These are phyloP conservation scores for Setaria italica DNA, from an alignment of 202 grass and related monocot genomes.

Conservation along the genomic window DNA sequence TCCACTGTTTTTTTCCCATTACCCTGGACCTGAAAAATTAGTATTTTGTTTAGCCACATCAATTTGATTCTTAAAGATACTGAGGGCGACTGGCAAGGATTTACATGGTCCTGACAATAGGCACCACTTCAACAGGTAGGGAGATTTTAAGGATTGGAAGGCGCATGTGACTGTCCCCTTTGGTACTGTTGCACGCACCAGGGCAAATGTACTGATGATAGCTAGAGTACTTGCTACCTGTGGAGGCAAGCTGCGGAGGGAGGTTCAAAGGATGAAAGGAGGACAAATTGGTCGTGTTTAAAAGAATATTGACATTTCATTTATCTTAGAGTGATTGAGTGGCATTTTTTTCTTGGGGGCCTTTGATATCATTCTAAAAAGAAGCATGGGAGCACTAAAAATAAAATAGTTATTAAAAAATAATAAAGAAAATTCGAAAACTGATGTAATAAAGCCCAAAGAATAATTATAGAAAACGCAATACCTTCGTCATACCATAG, in stretches of 20 bases:
- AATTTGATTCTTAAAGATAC: not conserved
- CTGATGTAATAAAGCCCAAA: not conserved
- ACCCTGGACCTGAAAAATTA: not conserved
- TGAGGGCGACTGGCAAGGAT: not conserved
- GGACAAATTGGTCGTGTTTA: not conserved
- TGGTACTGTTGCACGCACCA: not conserved
- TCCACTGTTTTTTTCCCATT: not conserved
- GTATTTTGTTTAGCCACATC: not conserved
- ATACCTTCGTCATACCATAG: not conserved
- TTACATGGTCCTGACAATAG: not conserved
- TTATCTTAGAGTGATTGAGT: not conserved
- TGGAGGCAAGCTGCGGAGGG: not conserved
- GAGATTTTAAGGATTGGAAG: not conserved
- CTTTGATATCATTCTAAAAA: not conserved
- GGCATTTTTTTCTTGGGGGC: not conserved
- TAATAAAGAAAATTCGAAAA: not conserved
- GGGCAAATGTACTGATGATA: not conserved
- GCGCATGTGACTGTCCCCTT: not conserved
- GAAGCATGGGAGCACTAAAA: not conserved
- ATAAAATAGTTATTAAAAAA: not conserved
- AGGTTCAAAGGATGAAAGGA: not conserved
- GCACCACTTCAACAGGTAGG: not conserved
- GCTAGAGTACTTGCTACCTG: not conserved
- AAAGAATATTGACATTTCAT: not conserved
- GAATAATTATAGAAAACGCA: conserved; percentile 2